A percentile compares a stretch with the other conserved stretches of the same genome.
These are phyloP conservation scores for Phytophthora uliginosa DNA, from an alignment of 352 stramenopile genomes.

Conservation along the genomic window DNA sequence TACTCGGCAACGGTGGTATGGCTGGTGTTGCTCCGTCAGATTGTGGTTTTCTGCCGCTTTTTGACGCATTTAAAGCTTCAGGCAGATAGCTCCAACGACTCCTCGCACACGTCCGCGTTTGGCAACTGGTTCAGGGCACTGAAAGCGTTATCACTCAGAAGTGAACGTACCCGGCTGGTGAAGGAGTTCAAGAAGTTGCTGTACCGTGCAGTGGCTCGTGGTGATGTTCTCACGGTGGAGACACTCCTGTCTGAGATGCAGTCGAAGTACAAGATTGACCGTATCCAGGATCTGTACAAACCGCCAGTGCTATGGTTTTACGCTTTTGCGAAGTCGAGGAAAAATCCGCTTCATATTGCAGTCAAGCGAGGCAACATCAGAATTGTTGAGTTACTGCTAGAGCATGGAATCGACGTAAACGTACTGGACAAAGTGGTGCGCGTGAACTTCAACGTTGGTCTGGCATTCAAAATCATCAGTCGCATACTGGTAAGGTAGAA, in stretches of 20 bases:
- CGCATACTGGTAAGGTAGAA: slow-evolving; percentile 55
- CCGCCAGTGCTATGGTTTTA: slow-evolving; percentile 69
- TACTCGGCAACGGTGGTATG: slow-evolving; percentile 69
- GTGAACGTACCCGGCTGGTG: slow-evolving; percentile 36
- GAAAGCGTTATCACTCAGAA: slow-evolving; percentile 42
- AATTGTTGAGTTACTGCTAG: slow-evolving; percentile 73
- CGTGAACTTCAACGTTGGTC: slow-evolving; percentile 82
- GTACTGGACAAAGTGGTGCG: slow-evolving; percentile 80
- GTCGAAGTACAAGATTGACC: slow-evolving; percentile 45
- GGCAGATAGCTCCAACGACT: slow-evolving; percentile 70
- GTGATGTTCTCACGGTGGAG: slow-evolving; percentile 55
- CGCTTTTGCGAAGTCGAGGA: slow-evolving; percentile 70
- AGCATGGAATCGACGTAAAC: slow-evolving; percentile 70
- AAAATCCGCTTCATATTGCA: slow-evolving; percentile 84
- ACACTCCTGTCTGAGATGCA: slow-evolving; percentile 47
- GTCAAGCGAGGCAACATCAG: slow-evolving; percentile 60
- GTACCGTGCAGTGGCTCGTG: slow-evolving; percentile 66
- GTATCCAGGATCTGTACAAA: slow-evolving; percentile 53
- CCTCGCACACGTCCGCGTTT: slow-evolving; percentile 70
- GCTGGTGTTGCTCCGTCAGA: slow-evolving; percentile 68
- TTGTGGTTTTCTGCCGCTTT: slow-evolving; percentile 79
- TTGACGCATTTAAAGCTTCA: slow-evolving; percentile 83
- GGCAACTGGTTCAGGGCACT: slow-evolving; percentile 53
- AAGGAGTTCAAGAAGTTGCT: slow-evolving; percentile 72
- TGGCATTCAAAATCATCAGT: slow-evolving; percentile 79